Evolutionary conservation across 495 filamentous ascomycete species (phyloP).

Genomic region (Talaromyces ruber): DNA sequence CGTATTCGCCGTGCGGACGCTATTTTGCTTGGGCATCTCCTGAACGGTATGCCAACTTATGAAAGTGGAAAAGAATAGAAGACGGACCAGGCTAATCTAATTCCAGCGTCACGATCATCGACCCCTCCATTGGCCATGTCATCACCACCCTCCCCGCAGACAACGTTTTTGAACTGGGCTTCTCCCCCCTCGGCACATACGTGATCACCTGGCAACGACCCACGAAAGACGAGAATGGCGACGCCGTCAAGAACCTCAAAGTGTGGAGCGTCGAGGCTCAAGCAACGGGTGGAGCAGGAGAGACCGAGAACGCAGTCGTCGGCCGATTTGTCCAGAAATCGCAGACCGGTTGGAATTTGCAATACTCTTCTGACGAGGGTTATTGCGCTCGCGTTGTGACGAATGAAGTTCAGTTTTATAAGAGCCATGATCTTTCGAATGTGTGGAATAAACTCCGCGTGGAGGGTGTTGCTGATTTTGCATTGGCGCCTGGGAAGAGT

Average conservation of each 20-base stretch:
- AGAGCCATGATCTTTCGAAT: conserved; percentile 71
- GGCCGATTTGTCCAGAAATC: conserved; percentile 90
- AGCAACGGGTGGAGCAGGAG: conserved; percentile 31
- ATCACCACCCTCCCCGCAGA: conserved; percentile 64
- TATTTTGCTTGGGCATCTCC: conserved; percentile 93
- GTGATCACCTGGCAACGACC: conserved; percentile 95
- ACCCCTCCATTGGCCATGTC: conserved; percentile 70
- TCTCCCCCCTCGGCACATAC: conserved; percentile 86
- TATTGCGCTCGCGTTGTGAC: conserved; percentile 89
- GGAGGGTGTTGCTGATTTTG: conserved; percentile 87
- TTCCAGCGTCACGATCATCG: conserved; percentile 66
- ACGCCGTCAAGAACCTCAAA: conserved; percentile 92
- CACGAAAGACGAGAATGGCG: conserved; percentile 83
- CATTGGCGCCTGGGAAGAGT: conserved; percentile 78
- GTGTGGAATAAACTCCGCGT: conserved; percentile 93
- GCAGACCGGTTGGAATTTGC: conserved; percentile 93
- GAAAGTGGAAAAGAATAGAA: no score
- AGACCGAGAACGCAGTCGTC: conserved; percentile 58
- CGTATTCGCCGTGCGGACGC: conserved; percentile 88
- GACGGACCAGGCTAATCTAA: no score
- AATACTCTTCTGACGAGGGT: conserved; percentile 88
- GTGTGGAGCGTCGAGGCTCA: conserved; percentile 77
- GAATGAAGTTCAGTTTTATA: conserved; percentile 95
- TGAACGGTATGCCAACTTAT: conserved; percentile 65
- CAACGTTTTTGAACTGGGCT: conserved; percentile 87